phyloP scores from a whole-genome alignment of 768 basidiomycete genomes.

The Leccinellum rugosiceps region DNA sequence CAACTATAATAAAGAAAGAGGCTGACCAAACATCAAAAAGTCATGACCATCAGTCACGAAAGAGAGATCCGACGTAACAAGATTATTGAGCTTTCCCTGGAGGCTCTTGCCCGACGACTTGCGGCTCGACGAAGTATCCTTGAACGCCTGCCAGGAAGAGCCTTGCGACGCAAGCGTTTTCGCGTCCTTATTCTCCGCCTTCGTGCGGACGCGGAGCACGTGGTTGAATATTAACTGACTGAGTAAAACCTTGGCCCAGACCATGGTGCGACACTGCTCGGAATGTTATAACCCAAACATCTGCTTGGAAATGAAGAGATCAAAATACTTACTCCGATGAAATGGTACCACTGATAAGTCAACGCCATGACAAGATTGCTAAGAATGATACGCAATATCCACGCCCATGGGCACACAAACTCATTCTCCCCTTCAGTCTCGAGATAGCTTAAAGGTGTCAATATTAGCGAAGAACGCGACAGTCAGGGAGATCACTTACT shows the following conservation, averaged over 20 bases:
- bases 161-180: not conserved
- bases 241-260: constrained; percentile 1
- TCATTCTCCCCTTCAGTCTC: not conserved
- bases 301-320: not conserved
- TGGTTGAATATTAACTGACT: constrained; percentile 2
- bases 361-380: not conserved
- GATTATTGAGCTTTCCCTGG: constrained; percentile 1
- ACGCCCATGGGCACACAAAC: not conserved
- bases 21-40: constrained; percentile 1
- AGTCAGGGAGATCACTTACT: not conserved
- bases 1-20: too few relatives aligned
- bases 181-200: not conserved
- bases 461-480: not conserved
- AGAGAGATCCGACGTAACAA: constrained; percentile 1
- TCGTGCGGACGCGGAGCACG: constrained; percentile 1
- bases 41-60: not conserved
- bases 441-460: not conserved
- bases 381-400: not conserved
- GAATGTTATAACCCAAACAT: not conserved
- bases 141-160: not conserved
- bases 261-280: not conserved
- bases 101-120: not conserved
- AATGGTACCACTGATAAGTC: constrained; percentile 1
- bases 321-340: not conserved
- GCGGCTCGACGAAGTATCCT: not conserved